Base-by-base conservation (phyloP, 768 basidiomycete species). In the Boletus coccyginus region DNA sequence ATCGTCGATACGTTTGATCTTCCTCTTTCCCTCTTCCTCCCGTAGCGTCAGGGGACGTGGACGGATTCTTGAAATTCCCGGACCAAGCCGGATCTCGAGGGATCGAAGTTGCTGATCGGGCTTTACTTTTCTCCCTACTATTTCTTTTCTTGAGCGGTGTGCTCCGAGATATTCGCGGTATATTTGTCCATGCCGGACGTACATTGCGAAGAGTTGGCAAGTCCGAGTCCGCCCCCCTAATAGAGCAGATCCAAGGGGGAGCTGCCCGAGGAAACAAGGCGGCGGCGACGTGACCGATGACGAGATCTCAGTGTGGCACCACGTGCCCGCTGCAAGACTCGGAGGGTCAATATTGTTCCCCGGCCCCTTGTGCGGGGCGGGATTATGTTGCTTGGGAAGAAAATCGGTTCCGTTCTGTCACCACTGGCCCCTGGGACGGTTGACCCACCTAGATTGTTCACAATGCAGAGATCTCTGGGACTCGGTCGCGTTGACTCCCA, bases 61-160 rank as follows among this genome's bases (percentile, higher is more conserved):
- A 39, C 31, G 27, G 62, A 53, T 64, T 63, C 62, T 63, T 60
- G 52, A 45, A 45, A 60, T 55, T 43, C 50, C 58, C 62, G 62
- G 47, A 41, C 44, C 14, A 4, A 13, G 48, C 33, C 62, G 62
- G 62, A 64, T 64, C 62, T 64, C 27, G 53, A 56, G 50, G 58
- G 7, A 40, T 52, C 58, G 62, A 64, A 61, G 62, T 24, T 27
- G 54, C 38, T 63, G 62, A 65, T 62, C 62, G 62, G 62, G 43
- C 21, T 52, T 44, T 17, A 21, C 41, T 53, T 50, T 36, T 52
- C 41, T 48, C 14, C 35, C 21, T 44, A 1, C 32, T 19, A 38
- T 59, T 50, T 36, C 44, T 58, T 62, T 51, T 60, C 48, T 60
- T 11, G 55, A 50, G 60, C 3, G 49, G 50, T 11, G 55, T 41